phyloP scores from a whole-genome alignment of 1,284 basidiomycete species.

The Cerioporus squamosus region DNA sequence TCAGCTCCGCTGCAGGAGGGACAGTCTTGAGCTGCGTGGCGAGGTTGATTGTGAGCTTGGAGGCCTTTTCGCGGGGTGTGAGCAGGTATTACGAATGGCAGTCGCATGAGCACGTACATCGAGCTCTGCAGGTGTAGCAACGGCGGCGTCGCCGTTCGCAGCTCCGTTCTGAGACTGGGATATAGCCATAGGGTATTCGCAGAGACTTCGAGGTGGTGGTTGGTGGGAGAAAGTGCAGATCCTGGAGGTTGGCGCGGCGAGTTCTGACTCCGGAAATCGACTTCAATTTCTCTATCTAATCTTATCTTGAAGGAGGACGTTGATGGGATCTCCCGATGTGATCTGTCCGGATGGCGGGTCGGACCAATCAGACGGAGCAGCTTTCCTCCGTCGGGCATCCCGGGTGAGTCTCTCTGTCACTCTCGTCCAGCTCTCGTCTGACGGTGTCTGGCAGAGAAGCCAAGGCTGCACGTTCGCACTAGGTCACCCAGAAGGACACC shows the following conservation, averaged over 20 bases:
- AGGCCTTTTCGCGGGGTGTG: conserved; percentile 39
- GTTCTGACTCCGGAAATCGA: not conserved
- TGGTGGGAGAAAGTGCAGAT: conserved; percentile 9
- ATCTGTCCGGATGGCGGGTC: too few species aligned
- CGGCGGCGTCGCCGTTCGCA: not conserved
- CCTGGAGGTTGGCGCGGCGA: too few species aligned
- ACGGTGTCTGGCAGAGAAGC: too few species aligned
- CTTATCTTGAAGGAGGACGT: conserved; percentile 14
- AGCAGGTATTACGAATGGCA: not conserved
- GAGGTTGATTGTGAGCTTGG: conserved; percentile 45
- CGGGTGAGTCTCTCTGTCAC: too few species aligned
- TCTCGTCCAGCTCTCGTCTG: too few species aligned
- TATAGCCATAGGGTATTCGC: conserved; percentile 13
- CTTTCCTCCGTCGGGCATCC: too few species aligned
- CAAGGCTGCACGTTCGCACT: too few species aligned
- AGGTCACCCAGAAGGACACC: too few species aligned
- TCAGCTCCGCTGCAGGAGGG: conserved; percentile 43
- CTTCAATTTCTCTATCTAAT: conserved; percentile 20
- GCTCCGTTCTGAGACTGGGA: conserved; percentile 3
- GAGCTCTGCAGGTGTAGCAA: conserved; percentile 13
- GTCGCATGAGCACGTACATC: conserved; percentile 13
- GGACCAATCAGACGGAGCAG: conserved; percentile 2
- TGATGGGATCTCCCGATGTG: not conserved
- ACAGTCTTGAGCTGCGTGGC: conserved; percentile 42
- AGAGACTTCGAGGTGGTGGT: not conserved